Evolutionary conservation across 768 basidiomycete species (phyloP).

Genomic region (Pleurotus djamor): DNA sequence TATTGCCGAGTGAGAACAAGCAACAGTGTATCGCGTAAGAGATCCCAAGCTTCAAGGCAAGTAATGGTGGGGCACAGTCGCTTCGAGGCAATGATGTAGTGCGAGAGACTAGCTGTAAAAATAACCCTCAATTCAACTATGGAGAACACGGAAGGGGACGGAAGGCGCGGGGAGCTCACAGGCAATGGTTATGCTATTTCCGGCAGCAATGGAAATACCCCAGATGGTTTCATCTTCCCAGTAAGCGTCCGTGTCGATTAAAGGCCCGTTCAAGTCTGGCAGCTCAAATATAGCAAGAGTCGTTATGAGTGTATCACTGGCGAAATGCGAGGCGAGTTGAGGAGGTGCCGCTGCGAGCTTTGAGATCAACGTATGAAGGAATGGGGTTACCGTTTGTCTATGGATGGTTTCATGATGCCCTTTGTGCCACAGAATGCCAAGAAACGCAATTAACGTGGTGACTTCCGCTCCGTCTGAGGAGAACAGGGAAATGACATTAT

Average conservation of each 20-base stretch:
- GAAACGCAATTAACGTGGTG: slow-evolving; percentile 24
- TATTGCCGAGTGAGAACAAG: slow-evolving; percentile 45
- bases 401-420: slow-evolving; percentile 15
- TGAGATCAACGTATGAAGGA: slow-evolving; percentile 19
- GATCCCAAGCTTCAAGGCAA: slow-evolving; percentile 51
- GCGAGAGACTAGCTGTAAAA: slow-evolving; percentile 42
- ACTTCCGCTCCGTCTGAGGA: slow-evolving; percentile 11
- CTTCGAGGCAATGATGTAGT: slow-evolving; percentile 32
- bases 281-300: slow-evolving; percentile 26
- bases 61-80: slow-evolving; percentile 30
- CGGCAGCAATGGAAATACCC: slow-evolving; percentile 25
- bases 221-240: slow-evolving; percentile 33
- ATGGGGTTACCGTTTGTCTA: slow-evolving; percentile 14
- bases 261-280: slow-evolving; percentile 9
- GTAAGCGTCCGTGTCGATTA: slow-evolving; percentile 10
- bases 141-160: not conserved
- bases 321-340: not conserved
- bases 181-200: slow-evolving; percentile 31
- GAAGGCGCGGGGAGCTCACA: slow-evolving; percentile 29
- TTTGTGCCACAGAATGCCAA: slow-evolving; percentile 31
- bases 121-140: not conserved
- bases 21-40: slow-evolving; percentile 47
- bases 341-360: slow-evolving; percentile 8
- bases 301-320: slow-evolving; percentile 27
- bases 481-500: slow-evolving; percentile 1